These are phyloP conservation scores for Wickerhamomyces chambardii DNA, from an alignment of 805 yeast genomes.

Conservation along the genomic window DNA sequence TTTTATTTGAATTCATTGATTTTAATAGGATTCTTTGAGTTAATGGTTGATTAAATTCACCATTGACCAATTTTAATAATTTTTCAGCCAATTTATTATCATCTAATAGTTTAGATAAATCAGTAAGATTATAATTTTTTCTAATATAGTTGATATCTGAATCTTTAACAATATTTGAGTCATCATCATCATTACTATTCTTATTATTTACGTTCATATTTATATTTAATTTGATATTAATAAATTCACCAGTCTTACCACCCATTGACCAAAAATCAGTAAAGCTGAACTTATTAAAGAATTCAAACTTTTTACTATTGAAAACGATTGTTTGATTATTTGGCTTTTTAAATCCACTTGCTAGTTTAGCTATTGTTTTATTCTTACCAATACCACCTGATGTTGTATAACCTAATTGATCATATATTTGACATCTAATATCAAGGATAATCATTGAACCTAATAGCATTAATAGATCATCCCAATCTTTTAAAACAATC, in stretches of 20 bases:
- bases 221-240: conserved; percentile 33
- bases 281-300: conserved; percentile 52
- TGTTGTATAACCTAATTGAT: conserved; percentile 68
- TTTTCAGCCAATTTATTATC: conserved; percentile 39
- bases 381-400: conserved; percentile 81
- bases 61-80: conserved; percentile 57
- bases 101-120: conserved; percentile 31
- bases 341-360: conserved; percentile 81
- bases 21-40: conserved; percentile 54
- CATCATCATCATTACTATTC: conserved; percentile 32
- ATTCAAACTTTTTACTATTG: conserved; percentile 34
- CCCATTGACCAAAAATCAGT: conserved; percentile 87
- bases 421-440: conserved; percentile 42
- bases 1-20: conserved; percentile 86
- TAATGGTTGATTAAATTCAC: conserved; percentile 46
- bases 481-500: conserved; percentile 52
- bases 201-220: too few relatives aligned
- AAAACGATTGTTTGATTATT: conserved; percentile 74
- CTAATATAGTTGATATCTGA: conserved; percentile 50
- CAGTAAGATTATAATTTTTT: conserved; percentile 31
- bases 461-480: conserved; percentile 59
- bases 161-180: too few relatives aligned
- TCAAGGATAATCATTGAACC: conserved; percentile 54
- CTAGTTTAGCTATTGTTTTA: conserved; percentile 77
- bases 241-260: conserved; percentile 70